A percentile compares a stretch with the other conserved stretches of the same genome.
These are phyloP conservation scores for Aegle marmelos DNA, from an alignment of 345 rosid genomes.

Conservation along the genomic window DNA sequence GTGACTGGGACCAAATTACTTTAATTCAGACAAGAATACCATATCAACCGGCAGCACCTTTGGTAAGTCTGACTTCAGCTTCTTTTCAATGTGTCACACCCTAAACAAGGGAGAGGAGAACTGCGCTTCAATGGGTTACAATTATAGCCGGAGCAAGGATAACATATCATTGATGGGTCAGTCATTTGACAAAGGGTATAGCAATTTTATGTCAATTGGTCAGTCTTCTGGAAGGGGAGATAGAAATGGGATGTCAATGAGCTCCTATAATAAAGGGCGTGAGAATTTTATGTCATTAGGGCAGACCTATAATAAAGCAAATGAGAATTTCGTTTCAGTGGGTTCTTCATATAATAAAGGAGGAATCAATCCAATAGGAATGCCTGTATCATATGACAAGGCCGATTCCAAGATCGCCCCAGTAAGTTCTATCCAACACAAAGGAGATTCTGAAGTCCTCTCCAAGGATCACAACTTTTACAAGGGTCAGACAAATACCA, in stretches of 20 bases:
- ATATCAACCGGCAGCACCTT: constrained; percentile 25
- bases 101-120: constrained; percentile 30
- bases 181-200: constrained; percentile 33
- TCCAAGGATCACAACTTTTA: constrained; percentile 39
- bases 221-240: constrained; percentile 40
- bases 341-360: constrained; percentile 30
- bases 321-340: constrained; percentile 36
- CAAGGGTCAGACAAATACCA: constrained; percentile 32
- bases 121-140: constrained; percentile 34
- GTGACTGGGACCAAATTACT: constrained; percentile 24
- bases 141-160: constrained; percentile 30
- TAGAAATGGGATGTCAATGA: constrained; percentile 29
- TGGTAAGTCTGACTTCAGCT: constrained; percentile 23
- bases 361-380: constrained; percentile 29
- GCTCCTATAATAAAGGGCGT: constrained; percentile 30
- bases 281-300: constrained; percentile 34
- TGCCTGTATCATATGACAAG: constrained; percentile 27
- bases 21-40: constrained; percentile 18
- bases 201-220: constrained; percentile 35
- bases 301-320: constrained; percentile 25
- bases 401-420: constrained; percentile 19
- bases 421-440: constrained; percentile 26
- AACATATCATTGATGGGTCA: constrained; percentile 34
- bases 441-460: constrained; percentile 33
- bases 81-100: constrained; percentile 28